Evolutionary conservation across 225 moss, liverwort and hornwort genomes (phyloP).

Genomic region (Marchantia polymorpha): DNA sequence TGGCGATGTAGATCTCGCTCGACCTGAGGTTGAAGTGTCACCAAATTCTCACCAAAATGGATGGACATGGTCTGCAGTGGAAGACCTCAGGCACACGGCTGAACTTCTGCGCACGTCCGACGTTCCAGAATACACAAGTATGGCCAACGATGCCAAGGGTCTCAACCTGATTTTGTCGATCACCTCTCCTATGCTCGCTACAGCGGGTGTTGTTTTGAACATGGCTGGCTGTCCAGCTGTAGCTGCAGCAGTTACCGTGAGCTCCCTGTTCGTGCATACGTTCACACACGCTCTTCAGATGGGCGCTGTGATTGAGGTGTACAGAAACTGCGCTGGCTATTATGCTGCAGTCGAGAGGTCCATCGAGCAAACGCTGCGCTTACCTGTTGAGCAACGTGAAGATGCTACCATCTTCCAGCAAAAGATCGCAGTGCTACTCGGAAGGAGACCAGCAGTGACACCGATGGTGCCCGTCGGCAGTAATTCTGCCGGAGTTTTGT

Average conservation of each 20-base stretch:
- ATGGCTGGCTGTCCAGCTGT: slow-evolving; percentile 18
- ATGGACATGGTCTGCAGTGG: no score
- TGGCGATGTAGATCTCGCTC: no score
- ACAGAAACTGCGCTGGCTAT: slow-evolving; percentile 34
- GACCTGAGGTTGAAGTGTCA: no score
- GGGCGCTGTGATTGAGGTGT: slow-evolving; percentile 28
- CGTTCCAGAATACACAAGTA: no score
- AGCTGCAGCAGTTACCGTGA: slow-evolving; percentile 1
- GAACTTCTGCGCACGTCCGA: no score
- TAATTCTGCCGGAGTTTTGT: slow-evolving; percentile 16
- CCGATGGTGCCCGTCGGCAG: slow-evolving; percentile 2
- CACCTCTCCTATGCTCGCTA: slow-evolving; percentile 24
- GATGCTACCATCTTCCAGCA: slow-evolving; percentile 21
- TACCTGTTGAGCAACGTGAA: slow-evolving; percentile 23
- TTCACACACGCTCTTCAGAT: slow-evolving; percentile 25
- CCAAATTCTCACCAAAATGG: no score
- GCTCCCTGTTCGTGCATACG: not conserved
- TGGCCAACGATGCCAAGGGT: no score
- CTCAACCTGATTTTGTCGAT: slow-evolving; percentile 28
- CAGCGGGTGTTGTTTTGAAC: slow-evolving; percentile 10
- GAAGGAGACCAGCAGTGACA: not conserved
- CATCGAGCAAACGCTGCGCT: slow-evolving; percentile 18
- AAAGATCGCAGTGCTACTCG: slow-evolving; percentile 21
- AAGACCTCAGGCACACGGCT: no score
- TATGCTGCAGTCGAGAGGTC: slow-evolving; percentile 13